phyloP scores from a whole-genome alignment of 106 monocot species.

The Dioscorea dumetorum region DNA sequence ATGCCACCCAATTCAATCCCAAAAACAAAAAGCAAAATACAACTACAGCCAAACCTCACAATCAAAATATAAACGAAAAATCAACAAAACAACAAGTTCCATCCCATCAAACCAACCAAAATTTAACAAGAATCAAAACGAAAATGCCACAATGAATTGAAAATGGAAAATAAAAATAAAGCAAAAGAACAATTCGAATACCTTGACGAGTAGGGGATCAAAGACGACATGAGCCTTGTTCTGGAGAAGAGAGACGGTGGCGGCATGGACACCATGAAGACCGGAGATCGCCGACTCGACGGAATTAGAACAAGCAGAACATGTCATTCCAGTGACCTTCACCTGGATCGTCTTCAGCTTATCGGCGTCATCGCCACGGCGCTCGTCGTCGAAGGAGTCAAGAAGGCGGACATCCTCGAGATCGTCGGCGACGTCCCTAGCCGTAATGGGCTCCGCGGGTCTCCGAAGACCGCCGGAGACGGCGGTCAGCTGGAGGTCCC shows the following conservation, averaged over 20 bases:
- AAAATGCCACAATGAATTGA: no score
- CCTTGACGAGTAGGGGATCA: constrained; percentile 48
- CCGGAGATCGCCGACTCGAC: constrained; percentile 44
- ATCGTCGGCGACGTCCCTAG: neutral
- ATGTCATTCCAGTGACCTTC: constrained; percentile 70
- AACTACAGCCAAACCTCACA: no score
- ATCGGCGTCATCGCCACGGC: constrained; percentile 1
- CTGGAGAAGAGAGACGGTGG: constrained; percentile 65
- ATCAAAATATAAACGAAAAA: no score
- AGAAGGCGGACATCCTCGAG: neutral
- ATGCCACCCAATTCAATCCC: no score
- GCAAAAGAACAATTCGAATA: neutral
- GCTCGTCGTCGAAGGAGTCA: constrained; percentile 10
- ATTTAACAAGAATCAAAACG: no score
- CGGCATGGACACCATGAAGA: constrained; percentile 32
- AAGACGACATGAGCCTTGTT: constrained; percentile 56
- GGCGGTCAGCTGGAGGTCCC: no score
- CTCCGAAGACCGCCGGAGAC: neutral
- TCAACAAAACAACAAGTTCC: no score
- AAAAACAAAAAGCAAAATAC: no score
- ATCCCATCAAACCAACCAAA: no score
- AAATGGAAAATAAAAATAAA: no score
- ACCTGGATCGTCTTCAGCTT: constrained; percentile 14
- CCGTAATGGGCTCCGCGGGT: neutral
- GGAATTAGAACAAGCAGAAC: constrained; percentile 61